phyloP scores from a whole-genome alignment of 164 flowering plant species.

The Echeveria elegans region DNA sequence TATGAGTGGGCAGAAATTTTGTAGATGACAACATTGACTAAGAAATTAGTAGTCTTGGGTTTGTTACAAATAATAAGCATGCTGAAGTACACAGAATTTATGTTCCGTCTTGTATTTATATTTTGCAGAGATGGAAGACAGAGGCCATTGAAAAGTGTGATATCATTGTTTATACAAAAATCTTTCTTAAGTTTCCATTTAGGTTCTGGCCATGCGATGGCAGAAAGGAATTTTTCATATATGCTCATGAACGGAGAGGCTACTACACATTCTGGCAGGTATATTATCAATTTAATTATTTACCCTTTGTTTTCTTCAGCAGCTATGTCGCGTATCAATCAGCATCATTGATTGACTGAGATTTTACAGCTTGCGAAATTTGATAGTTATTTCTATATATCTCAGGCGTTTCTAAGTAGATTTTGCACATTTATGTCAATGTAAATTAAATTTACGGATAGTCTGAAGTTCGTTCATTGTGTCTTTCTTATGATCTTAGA shows the following conservation, averaged over 20 bases:
- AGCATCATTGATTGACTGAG: too few relatives aligned
- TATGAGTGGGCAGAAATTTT: background rate
- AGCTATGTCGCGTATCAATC: too few relatives aligned
- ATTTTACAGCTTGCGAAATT: too few relatives aligned
- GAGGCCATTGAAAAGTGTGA: constrained; percentile 72
- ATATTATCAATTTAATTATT: constrained; percentile 11
- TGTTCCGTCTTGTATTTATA: background rate
- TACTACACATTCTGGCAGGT: constrained; percentile 99
- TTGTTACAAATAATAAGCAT: constrained; percentile 3
- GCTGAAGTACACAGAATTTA: background rate
- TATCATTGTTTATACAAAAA: constrained; percentile 86
- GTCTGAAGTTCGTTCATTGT: background rate
- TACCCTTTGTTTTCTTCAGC: background rate
- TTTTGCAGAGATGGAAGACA: constrained; percentile 72
- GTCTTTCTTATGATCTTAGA: background rate
- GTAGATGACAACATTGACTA: background rate
- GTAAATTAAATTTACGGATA: too few relatives aligned
- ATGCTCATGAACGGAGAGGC: constrained; percentile 89
- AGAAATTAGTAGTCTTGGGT: too few relatives aligned
- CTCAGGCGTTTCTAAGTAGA: too few relatives aligned
- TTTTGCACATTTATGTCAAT: too few relatives aligned
- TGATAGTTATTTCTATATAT: too few relatives aligned
- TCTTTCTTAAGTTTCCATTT: constrained; percentile 76
- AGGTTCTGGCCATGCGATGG: constrained; percentile 88
- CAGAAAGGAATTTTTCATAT: constrained; percentile 79